Percentiles rank a stretch among this genome's conserved stretches.
Evolutionary conservation across 768 basidiomycete species (phyloP).

Genomic region (Leccinum boreale): DNA sequence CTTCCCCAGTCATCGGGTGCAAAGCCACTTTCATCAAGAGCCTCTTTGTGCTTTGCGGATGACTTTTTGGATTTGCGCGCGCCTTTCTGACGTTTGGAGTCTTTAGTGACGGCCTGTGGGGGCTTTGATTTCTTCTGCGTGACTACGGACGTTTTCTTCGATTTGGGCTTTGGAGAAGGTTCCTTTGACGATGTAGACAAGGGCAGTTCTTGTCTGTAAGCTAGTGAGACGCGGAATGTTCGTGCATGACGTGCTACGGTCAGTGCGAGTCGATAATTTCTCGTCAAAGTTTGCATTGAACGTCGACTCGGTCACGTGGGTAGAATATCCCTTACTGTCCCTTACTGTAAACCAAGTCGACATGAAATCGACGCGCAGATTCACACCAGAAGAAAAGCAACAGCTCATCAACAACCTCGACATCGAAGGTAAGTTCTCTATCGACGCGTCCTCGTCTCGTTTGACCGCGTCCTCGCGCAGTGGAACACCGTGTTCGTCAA

Average conservation of each 20-base stretch:
- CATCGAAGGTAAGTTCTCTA: constrained; percentile 58
- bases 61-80: constrained; percentile 1
- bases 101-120: not conserved
- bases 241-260: constrained; percentile 12
- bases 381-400: constrained; percentile 66
- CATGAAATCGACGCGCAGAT: constrained; percentile 36
- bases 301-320: not conserved
- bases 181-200: not conserved
- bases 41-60: not conserved
- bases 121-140: constrained; percentile 9
- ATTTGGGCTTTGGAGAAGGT: not conserved
- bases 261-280: constrained; percentile 11
- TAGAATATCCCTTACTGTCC: not conserved
- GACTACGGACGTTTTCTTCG: not conserved
- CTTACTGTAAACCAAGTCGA: not conserved
- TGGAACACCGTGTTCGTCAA: constrained; percentile 70
- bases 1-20: constrained; percentile 19
- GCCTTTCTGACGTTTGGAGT: not conserved
- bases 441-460: too few species aligned
- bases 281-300: constrained; percentile 7
- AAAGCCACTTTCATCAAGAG: constrained; percentile 5
- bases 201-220: not conserved
- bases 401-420: constrained; percentile 76
- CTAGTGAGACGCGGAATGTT: constrained; percentile 6
- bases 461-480: constrained; percentile 33